Base-by-base conservation (phyloP, 129 eudicot genomes). In the Pulicaria dysenterica region DNA sequence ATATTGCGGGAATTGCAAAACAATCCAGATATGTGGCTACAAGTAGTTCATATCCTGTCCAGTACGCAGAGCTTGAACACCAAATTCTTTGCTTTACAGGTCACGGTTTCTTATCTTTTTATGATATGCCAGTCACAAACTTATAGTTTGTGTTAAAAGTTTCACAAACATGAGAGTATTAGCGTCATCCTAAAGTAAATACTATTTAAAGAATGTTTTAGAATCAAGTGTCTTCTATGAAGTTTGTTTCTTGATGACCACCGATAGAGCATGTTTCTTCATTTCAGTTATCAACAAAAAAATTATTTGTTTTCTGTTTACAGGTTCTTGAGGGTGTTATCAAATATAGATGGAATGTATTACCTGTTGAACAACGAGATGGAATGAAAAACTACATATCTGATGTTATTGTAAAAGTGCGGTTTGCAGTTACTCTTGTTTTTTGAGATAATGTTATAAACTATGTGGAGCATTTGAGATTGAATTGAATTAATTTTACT, bases 321-420 rank as follows among this genome's bases (percentile, higher is more conserved):
- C 88, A 94, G 98, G 91, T 94, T 54, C 88, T 94, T 55, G 98
- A 94, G 82, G 98, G 98, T 84, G 98, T 94, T 77, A 86, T 94
- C 14, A 94, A 94, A 81, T 94, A 94, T 55, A 88, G 98, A 82
- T 94, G 98, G 98, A 94, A 94, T 77, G 98, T 93, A 13, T 79
- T 94, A 83, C 98, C 98, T 72, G 88, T 83, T 64, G 89, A 83
- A 34, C 98, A 94, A 83, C 78, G 98, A 16, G 98, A 94, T 77
- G 98, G 98, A 72, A 94, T 94, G 98, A 94, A 90, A 83, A 94
- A 90, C 64, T 94, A 90, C 84, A 94, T 94, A 36, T 94, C 98
- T 53, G 96, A 94, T 5, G 91, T 94, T 68, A 94, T 94, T 67
- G 97, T 94, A 10, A 91, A 94, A 96, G 98, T 94, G 81, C 49